Evolutionary conservation across 805 yeast species (phyloP), one percentile per base, ranked within the genome.

Genomic region (Lipomyces sp.): DNA sequence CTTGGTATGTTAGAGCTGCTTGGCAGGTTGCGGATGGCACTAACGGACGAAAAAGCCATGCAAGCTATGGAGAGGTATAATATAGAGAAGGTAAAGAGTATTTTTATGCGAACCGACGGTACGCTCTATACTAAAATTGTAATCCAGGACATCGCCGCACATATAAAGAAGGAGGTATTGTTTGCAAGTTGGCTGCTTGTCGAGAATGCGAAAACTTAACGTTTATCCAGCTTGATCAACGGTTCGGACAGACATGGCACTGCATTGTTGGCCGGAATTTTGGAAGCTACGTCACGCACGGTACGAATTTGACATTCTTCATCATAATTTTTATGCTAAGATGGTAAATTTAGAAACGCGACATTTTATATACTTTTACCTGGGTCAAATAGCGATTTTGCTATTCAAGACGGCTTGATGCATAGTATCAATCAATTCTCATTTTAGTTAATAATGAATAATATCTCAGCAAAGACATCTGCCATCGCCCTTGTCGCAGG

Each of bases 221-320:
- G n/a, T 2, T 58, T 11, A 10, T 24, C 3, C 51, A 73, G 67
- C 78, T 86, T 73, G 90, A 86, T 72, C 79, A 80, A 42, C 75
- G 80, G 57, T 85, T 80, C 71, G 87, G 88, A 0, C 82, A 85
- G 33, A 80, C 87, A 7, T 86, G 90, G 90, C 89, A 86, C 74
- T 86, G 86, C 37, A 81, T 86, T 60, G 89, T 85, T 37, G 90
- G 90, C 30, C 77, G 80, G 70, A 82, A 85, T 62, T 86, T 86
- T 74, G 90, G 90, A 13, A 81, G 86, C 57, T 85, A 83, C 72
- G 89, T 86, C 32, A 85, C 89, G 48, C 89, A 86, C 70, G 84
- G 84, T 72, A 84, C 78, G 74, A 83, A 8, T 29, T 32, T 8
- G 13, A 11, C 7, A 18, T 42, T 15, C n/a, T 30, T 32, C 11